A percentile compares a stretch with the other conserved stretches of the same genome.
Conservation (phyloP, 129 eudicot genomes). For the Ambrosia trifida region DNA sequence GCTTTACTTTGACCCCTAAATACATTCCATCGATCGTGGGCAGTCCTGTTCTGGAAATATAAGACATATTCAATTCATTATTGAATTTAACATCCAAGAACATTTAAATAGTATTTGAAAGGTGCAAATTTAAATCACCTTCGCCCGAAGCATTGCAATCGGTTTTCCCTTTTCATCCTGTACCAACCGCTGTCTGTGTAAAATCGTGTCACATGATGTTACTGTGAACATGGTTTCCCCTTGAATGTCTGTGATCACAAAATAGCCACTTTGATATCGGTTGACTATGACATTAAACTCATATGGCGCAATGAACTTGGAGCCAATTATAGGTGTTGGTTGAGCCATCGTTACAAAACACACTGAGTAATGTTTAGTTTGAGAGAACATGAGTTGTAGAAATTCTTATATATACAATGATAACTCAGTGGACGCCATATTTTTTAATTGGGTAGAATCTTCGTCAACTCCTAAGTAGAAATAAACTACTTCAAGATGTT, state of each 20-base stretch:
- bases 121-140: neutral
- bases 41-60: neutral
- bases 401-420: too few relatives aligned
- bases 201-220: neutral
- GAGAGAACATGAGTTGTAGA: too few relatives aligned
- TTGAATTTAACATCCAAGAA: too few relatives aligned
- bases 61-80: neutral
- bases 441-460: too few relatives aligned
- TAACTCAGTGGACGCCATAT: too few relatives aligned
- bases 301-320: neutral
- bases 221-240: constrained; percentile 1
- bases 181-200: constrained; percentile 10
- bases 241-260: neutral
- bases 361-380: too few relatives aligned
- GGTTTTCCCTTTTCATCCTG: neutral
- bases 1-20: neutral
- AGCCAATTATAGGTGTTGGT: neutral
- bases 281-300: neutral
- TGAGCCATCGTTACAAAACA: neutral
- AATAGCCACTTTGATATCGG: neutral
- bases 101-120: too few relatives aligned
- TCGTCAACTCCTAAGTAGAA: too few relatives aligned
- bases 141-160: constrained; percentile 1
- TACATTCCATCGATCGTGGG: constrained; percentile 9
- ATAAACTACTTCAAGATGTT: too few relatives aligned